A percentile compares a stretch with the other conserved stretches of the same genome.
Conservation (phyloP, 768 basidiomycete genomes). For the Podaxis sp. region DNA sequence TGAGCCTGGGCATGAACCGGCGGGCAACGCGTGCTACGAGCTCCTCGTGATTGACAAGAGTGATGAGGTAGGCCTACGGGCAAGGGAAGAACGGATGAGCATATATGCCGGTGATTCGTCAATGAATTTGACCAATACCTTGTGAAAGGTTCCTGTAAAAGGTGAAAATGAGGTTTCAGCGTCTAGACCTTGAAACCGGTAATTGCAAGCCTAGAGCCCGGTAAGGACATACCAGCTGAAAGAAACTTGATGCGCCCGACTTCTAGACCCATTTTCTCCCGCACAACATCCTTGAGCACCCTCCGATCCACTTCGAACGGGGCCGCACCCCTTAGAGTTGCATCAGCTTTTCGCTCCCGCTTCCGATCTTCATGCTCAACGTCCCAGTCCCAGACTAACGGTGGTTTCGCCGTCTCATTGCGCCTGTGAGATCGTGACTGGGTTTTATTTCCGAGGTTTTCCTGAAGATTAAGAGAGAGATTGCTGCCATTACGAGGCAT, state of each 20-base stretch:
- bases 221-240: conserved; percentile 59
- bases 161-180: conserved; percentile 11
- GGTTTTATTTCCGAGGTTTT: not conserved
- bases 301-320: conserved; percentile 78
- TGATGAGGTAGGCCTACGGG: too few relatives aligned
- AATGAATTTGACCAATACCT: conserved; percentile 37
- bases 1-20: too few relatives aligned
- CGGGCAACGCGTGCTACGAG: too few relatives aligned
- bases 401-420: conserved; percentile 16
- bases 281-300: conserved; percentile 74
- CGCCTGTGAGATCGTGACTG: not conserved
- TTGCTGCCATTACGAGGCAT: conserved; percentile 32
- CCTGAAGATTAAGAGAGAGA: conserved; percentile 19
- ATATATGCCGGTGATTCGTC: not conserved
- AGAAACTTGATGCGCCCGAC: conserved; percentile 74
- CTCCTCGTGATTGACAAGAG: too few relatives aligned
- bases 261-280: conserved; percentile 63
- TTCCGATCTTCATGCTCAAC: conserved; percentile 69
- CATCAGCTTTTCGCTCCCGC: conserved; percentile 63
- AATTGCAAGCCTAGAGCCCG: conserved; percentile 17
- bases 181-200: conserved; percentile 9
- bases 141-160: conserved; percentile 79
- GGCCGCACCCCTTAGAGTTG: conserved; percentile 55
- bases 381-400: conserved; percentile 69
- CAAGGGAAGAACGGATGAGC: conserved; percentile 5